Evolutionary conservation across 768 basidiomycete species (phyloP).

Genomic region (button mushroom (Agaricus bisporus)): DNA sequence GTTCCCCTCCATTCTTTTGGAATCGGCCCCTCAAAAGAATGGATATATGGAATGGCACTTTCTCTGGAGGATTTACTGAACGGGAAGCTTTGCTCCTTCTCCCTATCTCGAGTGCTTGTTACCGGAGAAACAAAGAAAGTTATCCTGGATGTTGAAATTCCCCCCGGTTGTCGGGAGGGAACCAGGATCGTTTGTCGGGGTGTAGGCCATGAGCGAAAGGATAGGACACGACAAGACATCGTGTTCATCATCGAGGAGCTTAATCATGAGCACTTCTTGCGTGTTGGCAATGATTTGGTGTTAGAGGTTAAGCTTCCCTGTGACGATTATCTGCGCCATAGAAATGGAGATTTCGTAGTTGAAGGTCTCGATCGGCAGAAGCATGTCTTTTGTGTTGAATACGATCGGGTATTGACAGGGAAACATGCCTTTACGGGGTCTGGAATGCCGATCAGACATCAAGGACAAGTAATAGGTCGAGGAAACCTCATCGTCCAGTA

Average conservation of each 20-base stretch:
- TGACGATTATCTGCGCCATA: slow-evolving; percentile 40
- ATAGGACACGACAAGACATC: slow-evolving; percentile 55
- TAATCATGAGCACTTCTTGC: slow-evolving; percentile 49
- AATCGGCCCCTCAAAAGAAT: slow-evolving; percentile 45
- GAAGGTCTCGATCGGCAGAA: slow-evolving; percentile 54
- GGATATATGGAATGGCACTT: slow-evolving; percentile 60
- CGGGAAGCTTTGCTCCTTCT: slow-evolving; percentile 51
- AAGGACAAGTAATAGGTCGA: slow-evolving; percentile 44
- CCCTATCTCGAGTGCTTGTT: slow-evolving; percentile 50
- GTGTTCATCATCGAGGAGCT: slow-evolving; percentile 60
- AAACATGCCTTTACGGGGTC: slow-evolving; percentile 46
- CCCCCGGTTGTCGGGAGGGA: slow-evolving; percentile 55
- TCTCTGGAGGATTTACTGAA: slow-evolving; percentile 57
- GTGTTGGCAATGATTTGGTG: slow-evolving; percentile 52
- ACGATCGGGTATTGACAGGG: slow-evolving; percentile 44
- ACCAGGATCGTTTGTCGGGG: slow-evolving; percentile 54
- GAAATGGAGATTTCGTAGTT: slow-evolving; percentile 45
- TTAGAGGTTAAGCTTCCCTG: slow-evolving; percentile 51
- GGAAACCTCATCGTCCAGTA: slow-evolving; percentile 64
- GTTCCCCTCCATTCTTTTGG: slow-evolving; percentile 35
- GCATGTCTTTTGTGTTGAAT: slow-evolving; percentile 45
- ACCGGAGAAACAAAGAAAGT: slow-evolving; percentile 45
- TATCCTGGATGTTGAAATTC: slow-evolving; percentile 53
- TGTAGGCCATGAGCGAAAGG: slow-evolving; percentile 61
- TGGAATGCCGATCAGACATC: slow-evolving; percentile 64